A percentile compares a stretch with the other conserved stretches of the same genome.
phyloP scores from a whole-genome alignment of 1,139 yeast genomes.

The Protomyces gravidus region DNA sequence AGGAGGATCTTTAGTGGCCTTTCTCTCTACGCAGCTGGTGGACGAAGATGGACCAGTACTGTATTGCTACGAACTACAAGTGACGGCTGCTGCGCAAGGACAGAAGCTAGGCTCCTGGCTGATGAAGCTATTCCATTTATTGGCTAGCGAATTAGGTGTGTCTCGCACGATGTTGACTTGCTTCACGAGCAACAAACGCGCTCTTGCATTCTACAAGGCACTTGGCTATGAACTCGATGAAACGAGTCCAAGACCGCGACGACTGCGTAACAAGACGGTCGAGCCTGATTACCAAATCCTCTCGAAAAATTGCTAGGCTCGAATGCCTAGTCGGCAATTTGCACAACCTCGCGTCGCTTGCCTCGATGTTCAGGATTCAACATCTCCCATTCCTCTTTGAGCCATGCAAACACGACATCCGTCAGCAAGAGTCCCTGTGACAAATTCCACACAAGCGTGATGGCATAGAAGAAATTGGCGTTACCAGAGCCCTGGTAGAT shows the following conservation, averaged over 20 bases:
- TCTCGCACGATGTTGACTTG: slow-evolving; percentile 34
- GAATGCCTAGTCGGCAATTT: slow-evolving; percentile 7
- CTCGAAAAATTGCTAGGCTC: not conserved
- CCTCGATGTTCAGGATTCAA: slow-evolving; percentile 32
- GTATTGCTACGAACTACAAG: slow-evolving; percentile 34
- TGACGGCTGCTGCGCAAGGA: slow-evolving; percentile 19
- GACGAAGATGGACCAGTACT: not conserved
- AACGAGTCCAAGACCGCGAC: not conserved
- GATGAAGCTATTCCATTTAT: slow-evolving; percentile 30
- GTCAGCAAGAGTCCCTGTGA: slow-evolving; percentile 65
- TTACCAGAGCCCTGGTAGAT: slow-evolving; percentile 91
- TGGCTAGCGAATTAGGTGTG: slow-evolving; percentile 19
- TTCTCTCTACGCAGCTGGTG: slow-evolving; percentile 30
- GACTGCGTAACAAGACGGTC: not conserved
- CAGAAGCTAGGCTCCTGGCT: slow-evolving; percentile 31
- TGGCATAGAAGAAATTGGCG: slow-evolving; percentile 92
- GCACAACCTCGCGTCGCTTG: not conserved
- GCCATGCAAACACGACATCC: slow-evolving; percentile 78
- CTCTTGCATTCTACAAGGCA: slow-evolving; percentile 31
- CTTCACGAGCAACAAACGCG: slow-evolving; percentile 32
- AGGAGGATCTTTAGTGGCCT: slow-evolving; percentile 32
- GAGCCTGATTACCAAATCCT: not conserved
- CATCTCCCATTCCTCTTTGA: slow-evolving; percentile 59
- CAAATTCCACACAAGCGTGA: slow-evolving; percentile 73
- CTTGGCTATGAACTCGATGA: slow-evolving; percentile 13